phyloP scores from a whole-genome alignment of 352 stramenopile genomes.

The Saprolegnia diclina region DNA sequence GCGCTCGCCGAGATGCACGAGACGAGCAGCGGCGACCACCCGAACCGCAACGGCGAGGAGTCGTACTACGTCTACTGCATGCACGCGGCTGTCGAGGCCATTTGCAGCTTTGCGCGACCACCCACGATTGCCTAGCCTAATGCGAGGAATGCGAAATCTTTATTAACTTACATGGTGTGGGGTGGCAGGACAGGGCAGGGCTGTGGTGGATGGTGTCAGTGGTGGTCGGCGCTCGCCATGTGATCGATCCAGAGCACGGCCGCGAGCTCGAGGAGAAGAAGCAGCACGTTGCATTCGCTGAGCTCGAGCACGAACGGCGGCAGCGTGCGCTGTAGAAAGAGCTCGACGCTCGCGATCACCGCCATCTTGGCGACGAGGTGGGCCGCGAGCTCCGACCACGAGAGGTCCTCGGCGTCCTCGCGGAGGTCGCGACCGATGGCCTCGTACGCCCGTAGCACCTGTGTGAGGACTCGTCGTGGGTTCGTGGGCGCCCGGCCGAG shows the following conservation, averaged over 20 bases:
- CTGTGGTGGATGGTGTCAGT: too few relatives aligned
- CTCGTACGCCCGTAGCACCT: not conserved
- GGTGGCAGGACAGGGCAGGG: too few relatives aligned
- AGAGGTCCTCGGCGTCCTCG: not conserved
- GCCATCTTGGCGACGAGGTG: not conserved
- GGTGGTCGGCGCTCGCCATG: not conserved
- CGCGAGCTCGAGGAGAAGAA: not conserved
- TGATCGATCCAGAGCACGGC: not conserved
- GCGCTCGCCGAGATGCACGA: slow-evolving; percentile 45
- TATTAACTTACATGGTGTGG: not conserved
- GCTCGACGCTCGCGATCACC: not conserved
- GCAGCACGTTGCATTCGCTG: not conserved
- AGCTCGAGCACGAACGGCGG: not conserved
- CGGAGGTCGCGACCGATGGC: not conserved
- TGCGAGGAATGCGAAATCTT: not conserved
- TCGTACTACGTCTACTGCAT: slow-evolving; percentile 89
- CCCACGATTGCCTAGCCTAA: not conserved
- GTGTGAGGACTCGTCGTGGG: not conserved
- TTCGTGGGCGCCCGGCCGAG: not conserved
- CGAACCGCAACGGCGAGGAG: slow-evolving; percentile 77
- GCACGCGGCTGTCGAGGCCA: slow-evolving; percentile 74
- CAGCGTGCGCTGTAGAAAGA: not conserved
- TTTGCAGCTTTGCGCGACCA: slow-evolving; percentile 55
- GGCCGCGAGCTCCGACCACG: not conserved
- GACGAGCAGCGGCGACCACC: slow-evolving; percentile 11